phyloP scores from a whole-genome alignment of 2,329 filamentous ascomycete species.

The Paramyrothecium sp. region DNA sequence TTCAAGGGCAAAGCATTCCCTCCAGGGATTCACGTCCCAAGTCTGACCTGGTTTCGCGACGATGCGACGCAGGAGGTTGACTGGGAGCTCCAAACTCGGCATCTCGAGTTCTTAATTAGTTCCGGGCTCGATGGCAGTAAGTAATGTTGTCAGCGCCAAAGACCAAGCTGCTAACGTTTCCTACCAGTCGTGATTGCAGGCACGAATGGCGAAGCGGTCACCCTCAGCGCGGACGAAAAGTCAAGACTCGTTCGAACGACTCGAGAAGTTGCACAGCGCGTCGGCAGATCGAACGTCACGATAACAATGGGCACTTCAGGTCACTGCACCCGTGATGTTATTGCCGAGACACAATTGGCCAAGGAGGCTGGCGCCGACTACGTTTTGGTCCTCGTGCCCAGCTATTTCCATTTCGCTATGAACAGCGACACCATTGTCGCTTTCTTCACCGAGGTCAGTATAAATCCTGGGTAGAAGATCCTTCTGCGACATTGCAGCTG shows the following conservation, averaged over 20 bases:
- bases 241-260: conserved; percentile 59
- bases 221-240: conserved; percentile 64
- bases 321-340: conserved; percentile 64
- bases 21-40: conserved; percentile 55
- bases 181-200: conserved; percentile 63
- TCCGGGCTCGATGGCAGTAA: conserved; percentile 51
- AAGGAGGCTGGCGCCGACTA: conserved; percentile 64
- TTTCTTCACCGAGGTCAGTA: conserved; percentile 54
- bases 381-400: conserved; percentile 67
- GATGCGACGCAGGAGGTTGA: conserved; percentile 50
- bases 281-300: conserved; percentile 55
- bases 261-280: conserved; percentile 56
- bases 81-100: conserved; percentile 51
- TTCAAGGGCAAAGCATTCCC: conserved; percentile 34
- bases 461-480: neutral
- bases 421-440: conserved; percentile 55
- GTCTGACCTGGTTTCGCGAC: conserved; percentile 52
- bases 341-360: conserved; percentile 63
- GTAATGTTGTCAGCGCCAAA: neutral
- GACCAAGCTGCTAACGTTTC: conserved; percentile 11
- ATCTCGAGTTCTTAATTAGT: conserved; percentile 51
- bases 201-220: conserved; percentile 73
- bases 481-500: neutral
- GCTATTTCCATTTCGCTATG: conserved; percentile 68
- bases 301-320: conserved; percentile 68